A percentile compares a stretch with the other conserved stretches of the same genome.
Conservation (phyloP, 2,329 filamentous ascomycete species). For the Aspergillus uvarum region DNA sequence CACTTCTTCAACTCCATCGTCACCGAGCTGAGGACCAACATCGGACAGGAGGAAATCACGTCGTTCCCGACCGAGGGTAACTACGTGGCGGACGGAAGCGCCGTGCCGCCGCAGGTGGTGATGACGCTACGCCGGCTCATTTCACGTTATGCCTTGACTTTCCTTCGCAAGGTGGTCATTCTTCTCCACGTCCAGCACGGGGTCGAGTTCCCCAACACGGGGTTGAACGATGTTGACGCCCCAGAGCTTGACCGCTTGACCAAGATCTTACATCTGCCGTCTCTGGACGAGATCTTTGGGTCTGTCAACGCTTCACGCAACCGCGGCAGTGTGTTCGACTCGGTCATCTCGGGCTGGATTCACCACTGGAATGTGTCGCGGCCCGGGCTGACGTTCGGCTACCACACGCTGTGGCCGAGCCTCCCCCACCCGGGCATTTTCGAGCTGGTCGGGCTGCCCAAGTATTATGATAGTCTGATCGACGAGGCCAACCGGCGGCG, state of each 20-base stretch:
- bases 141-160: conserved; percentile 82
- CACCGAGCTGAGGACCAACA: conserved; percentile 36
- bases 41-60: conserved; percentile 35
- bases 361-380: conserved; percentile 45
- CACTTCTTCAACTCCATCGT: conserved; percentile 43
- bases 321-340: conserved; percentile 45
- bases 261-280: conserved; percentile 71
- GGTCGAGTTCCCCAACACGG: conserved; percentile 76
- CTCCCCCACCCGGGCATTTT: conserved; percentile 86
- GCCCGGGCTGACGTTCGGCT: conserved; percentile 32
- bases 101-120: conserved; percentile 33
- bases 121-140: conserved; percentile 47
- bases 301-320: conserved; percentile 49
- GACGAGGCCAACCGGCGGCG: conserved; percentile 82
- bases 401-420: conserved; percentile 44
- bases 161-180: conserved; percentile 80
- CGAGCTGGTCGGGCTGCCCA: conserved; percentile 87
- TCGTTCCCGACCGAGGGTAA: conserved; percentile 39
- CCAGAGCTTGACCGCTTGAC: conserved; percentile 82
- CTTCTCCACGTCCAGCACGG: conserved; percentile 86
- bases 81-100: conserved; percentile 39
- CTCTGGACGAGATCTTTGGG: conserved; percentile 74
- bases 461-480: conserved; percentile 87
- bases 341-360: conserved; percentile 69
- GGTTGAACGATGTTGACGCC: conserved; percentile 62